Percentiles rank a stretch among this genome's conserved stretches.
These are phyloP conservation scores for Albifimbria verrucaria DNA, from an alignment of 2,329 filamentous ascomycete species.

Conservation along the genomic window DNA sequence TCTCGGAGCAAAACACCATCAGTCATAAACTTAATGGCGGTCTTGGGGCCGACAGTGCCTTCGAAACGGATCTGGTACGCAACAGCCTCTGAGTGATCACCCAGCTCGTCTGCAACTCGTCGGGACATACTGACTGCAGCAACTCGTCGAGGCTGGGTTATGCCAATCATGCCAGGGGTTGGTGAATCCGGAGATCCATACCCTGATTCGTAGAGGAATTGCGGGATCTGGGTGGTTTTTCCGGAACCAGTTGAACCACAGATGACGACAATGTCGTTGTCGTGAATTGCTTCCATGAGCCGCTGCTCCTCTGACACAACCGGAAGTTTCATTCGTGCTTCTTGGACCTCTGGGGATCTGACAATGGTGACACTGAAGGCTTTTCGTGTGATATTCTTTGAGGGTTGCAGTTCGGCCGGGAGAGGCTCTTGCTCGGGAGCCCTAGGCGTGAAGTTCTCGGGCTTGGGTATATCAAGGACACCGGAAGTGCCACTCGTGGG, in stretches of 20 bases:
- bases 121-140: slow-evolving; percentile 96
- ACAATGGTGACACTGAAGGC: slow-evolving; percentile 72
- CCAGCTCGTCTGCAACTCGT: slow-evolving; percentile 82
- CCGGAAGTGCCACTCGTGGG: slow-evolving; percentile 41
- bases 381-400: slow-evolving; percentile 61
- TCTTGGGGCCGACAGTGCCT: slow-evolving; percentile 73
- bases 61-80: slow-evolving; percentile 97
- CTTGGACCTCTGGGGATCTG: slow-evolving; percentile 71
- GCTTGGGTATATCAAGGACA: slow-evolving; percentile 50
- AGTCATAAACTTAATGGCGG: slow-evolving; percentile 97
- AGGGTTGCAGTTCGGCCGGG: slow-evolving; percentile 62
- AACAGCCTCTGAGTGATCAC: slow-evolving; percentile 71
- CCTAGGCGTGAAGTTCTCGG: slow-evolving; percentile 63
- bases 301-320: slow-evolving; percentile 94
- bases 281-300: slow-evolving; percentile 96
- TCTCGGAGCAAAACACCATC: slow-evolving; percentile 94
- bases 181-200: slow-evolving; percentile 77
- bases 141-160: slow-evolving; percentile 92
- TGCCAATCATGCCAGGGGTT: slow-evolving; percentile 87
- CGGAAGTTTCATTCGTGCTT: slow-evolving; percentile 73
- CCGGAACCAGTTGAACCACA: slow-evolving; percentile 95
- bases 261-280: slow-evolving; percentile 83
- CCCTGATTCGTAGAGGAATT: slow-evolving; percentile 92
- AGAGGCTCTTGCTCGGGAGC: slow-evolving; percentile 68
- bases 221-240: slow-evolving; percentile 95